Conservation (phyloP, 2,329 filamentous ascomycete species). For the Sclerotinia trifoliorum region DNA sequence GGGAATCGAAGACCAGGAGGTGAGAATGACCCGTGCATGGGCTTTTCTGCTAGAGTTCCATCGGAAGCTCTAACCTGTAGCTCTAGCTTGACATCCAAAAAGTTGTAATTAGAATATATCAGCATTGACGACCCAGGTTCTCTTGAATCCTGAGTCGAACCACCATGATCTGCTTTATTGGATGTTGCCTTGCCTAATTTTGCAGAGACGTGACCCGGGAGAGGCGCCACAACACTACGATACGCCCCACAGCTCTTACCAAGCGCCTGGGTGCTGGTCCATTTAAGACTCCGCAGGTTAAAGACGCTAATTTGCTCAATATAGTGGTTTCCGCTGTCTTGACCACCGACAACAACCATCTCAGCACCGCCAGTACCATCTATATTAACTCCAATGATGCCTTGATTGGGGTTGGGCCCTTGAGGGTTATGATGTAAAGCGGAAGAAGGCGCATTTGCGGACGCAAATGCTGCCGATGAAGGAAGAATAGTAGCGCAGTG, state of each 20-base stretch:
- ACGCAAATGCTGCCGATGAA: conserved; percentile 83
- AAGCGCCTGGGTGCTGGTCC: conserved; percentile 84
- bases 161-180: conserved; percentile 44
- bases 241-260: conserved; percentile 96
- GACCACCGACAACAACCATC: conserved; percentile 95
- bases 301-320: conserved; percentile 99
- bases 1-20: conserved; percentile 93
- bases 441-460: conserved; percentile 76
- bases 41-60: conserved; percentile 78
- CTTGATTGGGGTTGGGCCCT: conserved; percentile 79
- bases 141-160: conserved; percentile 50
- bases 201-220: conserved; percentile 64
- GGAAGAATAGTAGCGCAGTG: conserved; percentile 93
- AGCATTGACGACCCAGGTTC: conserved; percentile 74
- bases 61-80: conserved; percentile 84
- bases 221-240: conserved; percentile 86
- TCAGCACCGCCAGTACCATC: conserved; percentile 91
- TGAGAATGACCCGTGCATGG: conserved; percentile 83
- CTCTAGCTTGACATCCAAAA: conserved; percentile 93
- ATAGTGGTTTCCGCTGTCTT: conserved; percentile 97
- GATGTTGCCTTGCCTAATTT: conserved; percentile 61
- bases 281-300: conserved; percentile 90
- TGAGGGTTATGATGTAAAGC: conserved; percentile 88
- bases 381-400: conserved; percentile 81
- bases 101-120: conserved; percentile 99